A percentile compares a stretch with the other conserved stretches of the same genome.
phyloP scores from a whole-genome alignment of 805 yeast genomes.

The Diddensiella transvaalensis region DNA sequence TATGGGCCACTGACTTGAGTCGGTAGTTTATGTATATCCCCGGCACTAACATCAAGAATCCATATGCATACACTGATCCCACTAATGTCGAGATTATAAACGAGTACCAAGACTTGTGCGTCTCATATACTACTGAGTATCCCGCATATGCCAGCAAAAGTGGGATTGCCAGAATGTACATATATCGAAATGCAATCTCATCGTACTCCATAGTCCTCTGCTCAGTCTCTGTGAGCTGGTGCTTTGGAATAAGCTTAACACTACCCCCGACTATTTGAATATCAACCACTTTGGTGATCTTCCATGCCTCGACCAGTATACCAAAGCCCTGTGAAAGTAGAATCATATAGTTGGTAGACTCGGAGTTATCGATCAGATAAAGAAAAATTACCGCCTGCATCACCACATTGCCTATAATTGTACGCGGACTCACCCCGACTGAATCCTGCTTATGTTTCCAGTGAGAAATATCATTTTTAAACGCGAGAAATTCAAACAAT shows the following conservation, averaged over 20 bases:
- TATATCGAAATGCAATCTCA: slow-evolving; percentile 38
- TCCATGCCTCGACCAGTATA: slow-evolving; percentile 42
- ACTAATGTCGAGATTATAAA: slow-evolving; percentile 39
- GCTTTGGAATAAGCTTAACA: slow-evolving; percentile 34
- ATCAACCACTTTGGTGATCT: slow-evolving; percentile 38
- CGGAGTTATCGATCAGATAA: slow-evolving; percentile 39
- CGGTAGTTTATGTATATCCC: slow-evolving; percentile 41
- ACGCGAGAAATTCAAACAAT: slow-evolving; percentile 40
- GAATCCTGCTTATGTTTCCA: slow-evolving; percentile 41
- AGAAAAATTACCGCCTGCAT: slow-evolving; percentile 40
- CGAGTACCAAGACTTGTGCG: slow-evolving; percentile 43
- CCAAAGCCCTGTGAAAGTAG: slow-evolving; percentile 38
- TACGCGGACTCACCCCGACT: slow-evolving; percentile 39
- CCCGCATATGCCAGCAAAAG: slow-evolving; percentile 36
- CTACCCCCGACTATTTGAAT: slow-evolving; percentile 22
- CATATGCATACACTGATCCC: slow-evolving; percentile 42
- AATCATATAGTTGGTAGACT: slow-evolving; percentile 39
- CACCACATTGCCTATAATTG: slow-evolving; percentile 39
- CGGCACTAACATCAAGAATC: slow-evolving; percentile 40
- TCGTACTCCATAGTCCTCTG: slow-evolving; percentile 41
- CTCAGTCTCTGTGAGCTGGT: slow-evolving; percentile 37
- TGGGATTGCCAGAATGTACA: slow-evolving; percentile 38
- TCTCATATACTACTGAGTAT: slow-evolving; percentile 38
- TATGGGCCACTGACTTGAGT: slow-evolving; percentile 42
- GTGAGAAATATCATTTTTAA: slow-evolving; percentile 41